Evolutionary conservation across 2,329 filamentous ascomycete genomes (phyloP), one percentile per base, ranked within the genome.

Genomic region (Penicillium sp.): DNA sequence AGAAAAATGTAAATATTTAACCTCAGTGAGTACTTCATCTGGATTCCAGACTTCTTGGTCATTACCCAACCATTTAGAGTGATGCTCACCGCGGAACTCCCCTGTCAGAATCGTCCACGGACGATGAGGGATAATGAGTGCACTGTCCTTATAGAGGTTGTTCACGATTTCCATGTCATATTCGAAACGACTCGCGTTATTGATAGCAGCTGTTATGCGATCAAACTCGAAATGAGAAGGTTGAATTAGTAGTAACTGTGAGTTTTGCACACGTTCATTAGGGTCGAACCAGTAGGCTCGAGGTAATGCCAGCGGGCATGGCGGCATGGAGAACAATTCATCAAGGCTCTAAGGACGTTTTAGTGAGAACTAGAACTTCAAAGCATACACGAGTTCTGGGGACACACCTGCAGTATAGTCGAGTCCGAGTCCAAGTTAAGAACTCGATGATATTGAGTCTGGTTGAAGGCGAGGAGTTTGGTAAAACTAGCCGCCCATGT

Each of bases 401-500:
- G 3, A 12, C 28, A 34, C 19, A 59, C 57, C 48, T 60, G 50
- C 3, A 85, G 73, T 2, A 87, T 67, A 1, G 79, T 79, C 16
- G 79, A 72, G 58, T 87, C 83, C 1, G 81, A 83, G 61, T 87
- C 78, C 13, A 81, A 62, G 37, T 71, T 68, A 13, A 81, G 65
- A 22, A 81, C 72, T 27, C 78, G 72, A 19, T 73, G 63, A 60
- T 86, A 86, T 42, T 81, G 73, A 0, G 78, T 80, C 42, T 84
- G 80, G 52, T 82, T 82, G 65, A 85, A 87, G 1, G 81, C 80
- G 8, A 85, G 74, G 29, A 86, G 77, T 61, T 87, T 87, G 19
- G 81, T 84, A 60, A 80, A 82, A 1, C 77, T 80, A 34, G 79
- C 75, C 37, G 78, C 76, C 81, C 80, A 84, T 0, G 80, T 82